These are phyloP conservation scores for Calonectria crousiana DNA, from an alignment of 2,329 filamentous ascomycete genomes.

Conservation along the genomic window DNA sequence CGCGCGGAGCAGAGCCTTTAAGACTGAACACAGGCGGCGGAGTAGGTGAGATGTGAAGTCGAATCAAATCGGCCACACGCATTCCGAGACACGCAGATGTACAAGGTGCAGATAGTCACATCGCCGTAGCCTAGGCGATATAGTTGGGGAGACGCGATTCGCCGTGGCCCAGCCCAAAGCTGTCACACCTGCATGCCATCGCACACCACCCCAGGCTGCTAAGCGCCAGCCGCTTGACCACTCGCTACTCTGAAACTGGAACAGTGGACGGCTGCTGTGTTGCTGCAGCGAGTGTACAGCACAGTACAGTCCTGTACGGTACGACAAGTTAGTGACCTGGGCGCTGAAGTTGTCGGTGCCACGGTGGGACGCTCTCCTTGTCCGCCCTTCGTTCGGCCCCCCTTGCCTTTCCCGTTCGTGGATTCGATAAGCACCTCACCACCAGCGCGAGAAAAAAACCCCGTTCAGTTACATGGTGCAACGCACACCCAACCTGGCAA, in stretches of 20 bases:
- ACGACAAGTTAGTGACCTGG: not conserved
- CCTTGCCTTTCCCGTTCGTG: not conserved
- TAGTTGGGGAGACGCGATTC: slow-evolving; percentile 15
- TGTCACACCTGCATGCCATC: slow-evolving; percentile 20
- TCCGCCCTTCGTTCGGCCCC: not conserved
- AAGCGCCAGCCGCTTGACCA: slow-evolving; percentile 31
- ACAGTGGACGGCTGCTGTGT: not conserved
- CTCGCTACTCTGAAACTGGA: not conserved
- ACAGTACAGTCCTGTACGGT: not conserved
- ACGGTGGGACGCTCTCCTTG: not conserved
- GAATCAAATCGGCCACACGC: not conserved
- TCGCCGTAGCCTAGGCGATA: not conserved
- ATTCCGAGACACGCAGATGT: not conserved
- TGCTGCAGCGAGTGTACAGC: not conserved
- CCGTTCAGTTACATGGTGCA: slow-evolving; percentile 9
- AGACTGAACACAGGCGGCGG: not conserved
- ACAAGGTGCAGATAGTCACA: slow-evolving; percentile 14
- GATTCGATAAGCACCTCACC: slow-evolving; percentile 15
- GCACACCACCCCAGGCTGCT: slow-evolving; percentile 18
- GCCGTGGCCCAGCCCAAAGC: slow-evolving; percentile 2
- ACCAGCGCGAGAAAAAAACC: not conserved
- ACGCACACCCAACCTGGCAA: not conserved
- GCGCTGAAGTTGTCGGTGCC: not conserved
- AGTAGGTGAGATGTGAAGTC: not conserved
- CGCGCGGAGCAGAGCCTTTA: not conserved